Conservation (phyloP, 805 yeast species). For the Candida ulmi region DNA sequence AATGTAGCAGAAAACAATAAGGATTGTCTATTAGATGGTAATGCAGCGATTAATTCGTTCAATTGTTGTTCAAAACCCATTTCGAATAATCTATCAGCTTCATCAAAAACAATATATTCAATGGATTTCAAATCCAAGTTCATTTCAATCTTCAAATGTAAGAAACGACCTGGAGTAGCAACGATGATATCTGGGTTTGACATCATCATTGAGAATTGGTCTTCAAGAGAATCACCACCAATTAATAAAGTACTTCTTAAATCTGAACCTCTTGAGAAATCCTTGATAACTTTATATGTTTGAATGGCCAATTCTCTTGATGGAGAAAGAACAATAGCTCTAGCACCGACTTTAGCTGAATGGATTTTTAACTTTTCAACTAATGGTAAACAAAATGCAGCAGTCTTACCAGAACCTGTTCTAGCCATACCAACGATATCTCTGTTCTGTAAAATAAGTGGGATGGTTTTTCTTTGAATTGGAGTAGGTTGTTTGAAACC, state of each 20-base stretch:
- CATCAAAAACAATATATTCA: constrained; percentile 92
- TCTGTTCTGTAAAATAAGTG: constrained; percentile 76
- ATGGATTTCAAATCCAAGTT: constrained; percentile 72
- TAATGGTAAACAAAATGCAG: constrained; percentile 90
- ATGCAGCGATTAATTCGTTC: constrained; percentile 77
- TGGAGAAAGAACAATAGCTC: constrained; percentile 89
- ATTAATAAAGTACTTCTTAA: constrained; percentile 75
- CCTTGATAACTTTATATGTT: constrained; percentile 83
- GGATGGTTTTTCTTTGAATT: constrained; percentile 93
- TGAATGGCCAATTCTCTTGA: constrained; percentile 95
- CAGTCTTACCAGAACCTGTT: constrained; percentile 98
- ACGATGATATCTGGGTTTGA: constrained; percentile 89
- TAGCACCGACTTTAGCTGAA: constrained; percentile 79
- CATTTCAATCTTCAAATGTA: constrained; percentile 97
- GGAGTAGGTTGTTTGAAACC: constrained; percentile 97
- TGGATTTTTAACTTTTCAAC: constrained; percentile 80
- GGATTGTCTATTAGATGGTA: constrained; percentile 83
- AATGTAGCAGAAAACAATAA: constrained; percentile 91
- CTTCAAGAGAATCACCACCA: constrained; percentile 99
- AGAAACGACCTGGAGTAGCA: constrained; percentile 96
- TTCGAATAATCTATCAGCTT: constrained; percentile 94
- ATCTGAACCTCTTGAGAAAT: constrained; percentile 79
- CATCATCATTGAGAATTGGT: constrained; percentile 91
- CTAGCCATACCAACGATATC: constrained; percentile 99
- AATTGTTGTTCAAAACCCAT: constrained; percentile 94